A percentile compares a stretch with the other conserved stretches of the same genome.
Conservation (phyloP, 192 early-diverging fungal genomes). For the Coemansia umbellata region DNA sequence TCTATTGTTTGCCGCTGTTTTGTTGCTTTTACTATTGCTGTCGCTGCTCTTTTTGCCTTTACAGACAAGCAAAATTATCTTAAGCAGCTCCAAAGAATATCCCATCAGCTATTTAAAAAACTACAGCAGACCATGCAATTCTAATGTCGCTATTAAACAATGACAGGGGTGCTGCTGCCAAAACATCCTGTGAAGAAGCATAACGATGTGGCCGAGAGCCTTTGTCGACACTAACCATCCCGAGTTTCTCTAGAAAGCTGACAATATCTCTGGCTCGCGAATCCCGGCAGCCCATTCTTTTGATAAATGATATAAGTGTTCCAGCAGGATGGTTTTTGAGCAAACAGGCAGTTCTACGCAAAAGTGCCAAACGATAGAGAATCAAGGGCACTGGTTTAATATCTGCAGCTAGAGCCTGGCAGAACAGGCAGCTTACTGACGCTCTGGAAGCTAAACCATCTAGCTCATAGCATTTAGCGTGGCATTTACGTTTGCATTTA, state of each 20-base stretch:
- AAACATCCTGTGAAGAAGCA: neutral
- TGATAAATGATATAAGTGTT: neutral
- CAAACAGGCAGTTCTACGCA: slow-evolving; percentile 9
- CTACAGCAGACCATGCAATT: neutral
- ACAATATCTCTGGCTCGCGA: neutral
- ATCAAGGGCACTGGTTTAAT: neutral
- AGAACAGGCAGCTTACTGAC: slow-evolving; percentile 14
- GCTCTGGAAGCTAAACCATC: neutral
- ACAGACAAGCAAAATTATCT: no score
- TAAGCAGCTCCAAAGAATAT: no score
- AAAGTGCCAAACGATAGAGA: slow-evolving; percentile 15
- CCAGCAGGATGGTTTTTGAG: neutral
- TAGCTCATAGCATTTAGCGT: slow-evolving; percentile 20
- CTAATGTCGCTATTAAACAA: slow-evolving; percentile 23
- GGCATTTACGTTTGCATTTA: slow-evolving; percentile 28
- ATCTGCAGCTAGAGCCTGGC: slow-evolving; percentile 5
- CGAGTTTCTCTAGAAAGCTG: slow-evolving; percentile 4
- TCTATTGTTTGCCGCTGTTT: no score
- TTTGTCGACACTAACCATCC: slow-evolving; percentile 15
- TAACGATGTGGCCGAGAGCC: slow-evolving; percentile 3
- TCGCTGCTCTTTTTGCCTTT: no score
- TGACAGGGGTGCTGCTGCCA: neutral
- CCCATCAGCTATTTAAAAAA: neutral
- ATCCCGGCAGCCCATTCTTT: slow-evolving; percentile 1
- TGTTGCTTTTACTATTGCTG: no score